Base-by-base conservation (phyloP, 1,284 basidiomycete genomes). In the Athelia sp. region DNA sequence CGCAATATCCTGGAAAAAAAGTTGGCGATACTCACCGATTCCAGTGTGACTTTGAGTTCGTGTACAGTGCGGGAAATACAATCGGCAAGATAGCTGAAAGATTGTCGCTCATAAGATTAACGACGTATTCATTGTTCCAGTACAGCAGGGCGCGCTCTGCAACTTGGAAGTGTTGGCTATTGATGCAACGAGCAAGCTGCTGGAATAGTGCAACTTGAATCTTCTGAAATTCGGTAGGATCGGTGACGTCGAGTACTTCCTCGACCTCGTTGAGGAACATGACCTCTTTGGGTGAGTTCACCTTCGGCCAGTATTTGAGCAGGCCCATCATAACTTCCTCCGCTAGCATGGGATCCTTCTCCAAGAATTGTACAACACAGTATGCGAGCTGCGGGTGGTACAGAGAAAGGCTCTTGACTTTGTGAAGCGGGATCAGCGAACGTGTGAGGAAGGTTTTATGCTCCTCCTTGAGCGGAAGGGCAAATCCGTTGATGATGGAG, bases 211-310 rank as follows among this genome's bases (percentile, higher is more conserved):
- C 85, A 34, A 93, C 78, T 70, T 97, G 91, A 56, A 99, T 92
- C 79, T 98, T 99, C 68, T 88, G 88, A 73, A 99, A 99, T 69
- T 99, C 96, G 52, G 79, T 80, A 8, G 94, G 93, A 67, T 99
- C 96, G 60, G 98, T 98, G 50, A 99, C 97, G 67, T 99, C 97
- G 53, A 99, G 73, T 17, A 99, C 93, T 73, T 99, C 97, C 69
- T 99, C 97, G 51, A 99, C 93, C 74, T 99, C 97, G 72, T 98
- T 99, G 56, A 99, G 77, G 75, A 93, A 99, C 97, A 99, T 99
- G 70, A 99, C 97, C 68, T 99, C 97, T 72, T 99, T 99, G n/a
- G 94, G 95, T 44, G 93, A 96, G 70, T 99, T 99, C 61, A 99
- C 96, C 71, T 99, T 99, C 42, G 97, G 97, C 97, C 97, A 99